Evolutionary conservation across 306 rosid genomes (phyloP).

Genomic region (Gynostemma pentaphyllum): DNA sequence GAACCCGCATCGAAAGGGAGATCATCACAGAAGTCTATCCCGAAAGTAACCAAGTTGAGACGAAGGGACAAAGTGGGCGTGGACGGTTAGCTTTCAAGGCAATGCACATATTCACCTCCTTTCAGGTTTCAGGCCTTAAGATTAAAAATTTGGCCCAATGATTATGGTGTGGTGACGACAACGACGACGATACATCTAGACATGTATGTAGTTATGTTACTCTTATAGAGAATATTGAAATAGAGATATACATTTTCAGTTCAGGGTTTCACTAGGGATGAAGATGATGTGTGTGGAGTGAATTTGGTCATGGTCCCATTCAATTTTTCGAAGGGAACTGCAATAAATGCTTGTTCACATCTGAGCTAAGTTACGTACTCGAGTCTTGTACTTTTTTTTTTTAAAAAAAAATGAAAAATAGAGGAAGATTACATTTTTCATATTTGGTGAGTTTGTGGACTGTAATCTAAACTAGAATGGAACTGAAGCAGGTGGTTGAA

Average conservation of each 20-base stretch:
- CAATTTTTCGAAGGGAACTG: background rate
- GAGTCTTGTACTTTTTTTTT: background rate
- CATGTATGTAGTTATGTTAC: too few species aligned
- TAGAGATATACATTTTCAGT: background rate
- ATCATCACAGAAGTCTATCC: background rate
- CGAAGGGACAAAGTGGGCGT: background rate
- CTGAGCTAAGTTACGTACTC: background rate
- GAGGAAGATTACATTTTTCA: background rate
- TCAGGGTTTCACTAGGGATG: background rate
- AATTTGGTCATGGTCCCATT: background rate
- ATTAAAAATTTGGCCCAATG: too few species aligned
- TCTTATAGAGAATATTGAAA: background rate
- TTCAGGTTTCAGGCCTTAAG: background rate
- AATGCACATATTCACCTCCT: background rate
- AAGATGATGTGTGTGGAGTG: background rate
- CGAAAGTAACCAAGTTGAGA: background rate
- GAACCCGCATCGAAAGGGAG: slow-evolving; percentile 16
- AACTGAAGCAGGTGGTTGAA: too few species aligned
- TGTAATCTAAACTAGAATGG: background rate
- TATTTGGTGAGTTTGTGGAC: background rate
- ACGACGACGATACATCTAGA: too few species aligned
- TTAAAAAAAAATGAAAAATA: too few species aligned
- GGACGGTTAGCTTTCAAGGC: background rate
- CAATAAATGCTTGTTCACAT: background rate
- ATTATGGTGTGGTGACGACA: too few species aligned